Conservation (phyloP, 345 rosid species). For the Ceriops zippeliana region DNA sequence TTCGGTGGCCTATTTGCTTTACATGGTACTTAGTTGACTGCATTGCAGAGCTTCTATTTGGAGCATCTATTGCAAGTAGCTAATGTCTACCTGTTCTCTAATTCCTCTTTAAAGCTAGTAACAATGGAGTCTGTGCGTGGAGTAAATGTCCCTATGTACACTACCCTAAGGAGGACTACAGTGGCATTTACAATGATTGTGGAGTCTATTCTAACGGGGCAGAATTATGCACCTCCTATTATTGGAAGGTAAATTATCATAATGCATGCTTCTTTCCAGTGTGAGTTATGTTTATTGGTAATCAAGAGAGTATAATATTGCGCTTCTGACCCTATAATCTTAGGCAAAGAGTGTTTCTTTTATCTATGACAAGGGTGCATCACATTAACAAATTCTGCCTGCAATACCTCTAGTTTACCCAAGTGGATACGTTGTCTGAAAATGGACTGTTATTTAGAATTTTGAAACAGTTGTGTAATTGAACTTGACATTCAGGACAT, state of each 20-base stretch:
- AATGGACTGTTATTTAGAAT: no score
- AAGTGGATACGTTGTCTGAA: no score
- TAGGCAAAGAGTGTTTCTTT: neutral
- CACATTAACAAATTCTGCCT: no score
- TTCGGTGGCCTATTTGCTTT: slow-evolving; percentile 69
- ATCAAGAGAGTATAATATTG: slow-evolving; percentile 3
- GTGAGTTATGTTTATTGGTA: neutral
- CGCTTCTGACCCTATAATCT: neutral
- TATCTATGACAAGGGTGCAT: neutral
- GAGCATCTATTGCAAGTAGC: neutral
- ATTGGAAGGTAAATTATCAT: slow-evolving; percentile 64
- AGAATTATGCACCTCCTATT: slow-evolving; percentile 63
- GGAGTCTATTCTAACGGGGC: slow-evolving; percentile 78
- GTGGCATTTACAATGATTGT: slow-evolving; percentile 90
- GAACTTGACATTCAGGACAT: no score
- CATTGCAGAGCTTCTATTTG: neutral
- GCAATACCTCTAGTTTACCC: no score
- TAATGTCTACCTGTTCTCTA: slow-evolving; percentile 10
- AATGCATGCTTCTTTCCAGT: neutral
- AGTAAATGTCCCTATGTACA: slow-evolving; percentile 99
- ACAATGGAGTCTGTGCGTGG: slow-evolving; percentile 95
- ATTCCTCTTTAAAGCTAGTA: slow-evolving; percentile 65
- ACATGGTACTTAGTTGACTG: slow-evolving; percentile 62
- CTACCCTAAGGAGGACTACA: slow-evolving; percentile 94
- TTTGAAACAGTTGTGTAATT: no score